phyloP scores from a whole-genome alignment of 192 early-diverging fungal genomes.

The Geranomyces variabilis region DNA sequence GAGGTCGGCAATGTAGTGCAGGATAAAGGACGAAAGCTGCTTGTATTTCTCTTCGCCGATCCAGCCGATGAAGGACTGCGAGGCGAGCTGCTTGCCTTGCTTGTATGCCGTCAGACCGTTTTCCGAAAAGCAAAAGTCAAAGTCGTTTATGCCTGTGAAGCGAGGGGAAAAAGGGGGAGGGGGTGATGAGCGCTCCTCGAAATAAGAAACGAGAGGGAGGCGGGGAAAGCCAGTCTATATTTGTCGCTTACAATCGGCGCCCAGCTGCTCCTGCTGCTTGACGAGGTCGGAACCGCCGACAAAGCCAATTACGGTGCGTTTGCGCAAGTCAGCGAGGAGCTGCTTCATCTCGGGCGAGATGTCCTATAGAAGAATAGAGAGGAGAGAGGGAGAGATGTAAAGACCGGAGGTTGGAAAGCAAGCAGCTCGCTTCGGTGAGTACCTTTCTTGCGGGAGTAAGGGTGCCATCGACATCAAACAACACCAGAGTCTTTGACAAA shows the following conservation, averaged over 20 bases:
- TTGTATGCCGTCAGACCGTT: constrained; percentile 96
- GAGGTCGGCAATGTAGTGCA: constrained; percentile 92
- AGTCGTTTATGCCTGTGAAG: constrained; percentile 70
- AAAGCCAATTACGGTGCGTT: constrained; percentile 92
- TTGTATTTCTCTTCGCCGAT: constrained; percentile 93
- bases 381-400: background rate
- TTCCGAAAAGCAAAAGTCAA: constrained; percentile 96
- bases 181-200: background rate
- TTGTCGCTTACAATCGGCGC: constrained; percentile 65
- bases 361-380: constrained; percentile 45
- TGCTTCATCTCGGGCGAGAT: constrained; percentile 80
- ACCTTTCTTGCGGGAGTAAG: constrained; percentile 93
- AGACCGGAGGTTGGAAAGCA: no score
- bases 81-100: constrained; percentile 68
- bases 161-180: no score
- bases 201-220: background rate
- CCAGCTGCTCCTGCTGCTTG: constrained; percentile 97
- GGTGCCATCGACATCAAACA: constrained; percentile 98
- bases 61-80: constrained; percentile 85
- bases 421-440: no score
- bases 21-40: constrained; percentile 88
- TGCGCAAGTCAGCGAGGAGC: constrained; percentile 77
- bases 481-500: constrained; percentile 76
- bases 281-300: constrained; percentile 92
- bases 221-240: background rate